Evolutionary conservation across 768 basidiomycete species (phyloP).

Genomic region (Kwoniella pini): DNA sequence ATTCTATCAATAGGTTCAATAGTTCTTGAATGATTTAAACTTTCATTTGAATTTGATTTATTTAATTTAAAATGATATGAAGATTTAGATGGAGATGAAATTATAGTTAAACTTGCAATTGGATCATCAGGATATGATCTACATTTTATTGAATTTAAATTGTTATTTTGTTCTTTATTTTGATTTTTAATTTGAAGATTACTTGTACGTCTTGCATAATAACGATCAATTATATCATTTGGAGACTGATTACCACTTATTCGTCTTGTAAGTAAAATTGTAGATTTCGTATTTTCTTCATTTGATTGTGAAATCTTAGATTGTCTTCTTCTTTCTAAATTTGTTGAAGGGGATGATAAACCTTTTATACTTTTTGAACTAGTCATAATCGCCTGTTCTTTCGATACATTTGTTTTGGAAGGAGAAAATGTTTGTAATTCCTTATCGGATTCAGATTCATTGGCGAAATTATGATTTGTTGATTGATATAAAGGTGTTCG

Average conservation of each 20-base stretch:
- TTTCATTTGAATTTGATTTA: not conserved
- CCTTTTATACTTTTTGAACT: no score
- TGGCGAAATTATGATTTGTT: no score
- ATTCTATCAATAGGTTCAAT: no score
- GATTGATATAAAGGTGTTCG: no score
- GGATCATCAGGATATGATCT: slow-evolving; percentile 28
- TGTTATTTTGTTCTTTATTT: not conserved
- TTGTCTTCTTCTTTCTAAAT: not conserved
- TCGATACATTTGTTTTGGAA: no score
- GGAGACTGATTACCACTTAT: slow-evolving; percentile 5
- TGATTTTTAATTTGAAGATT: no score
- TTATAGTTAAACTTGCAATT: slow-evolving; percentile 38
- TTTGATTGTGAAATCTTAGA: not conserved
- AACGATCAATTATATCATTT: slow-evolving; percentile 1
- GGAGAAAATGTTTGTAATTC: no score
- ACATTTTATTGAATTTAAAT: not conserved
- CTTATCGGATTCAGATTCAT: no score
- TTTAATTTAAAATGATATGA: not conserved
- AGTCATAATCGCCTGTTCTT: no score
- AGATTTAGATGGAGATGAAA: slow-evolving; percentile 11
- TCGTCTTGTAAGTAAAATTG: slow-evolving; percentile 7
- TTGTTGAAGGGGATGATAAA: no score
- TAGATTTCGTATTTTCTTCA: slow-evolving; percentile 2
- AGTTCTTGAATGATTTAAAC: not conserved
- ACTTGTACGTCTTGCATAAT: not conserved